Evolutionary conservation across 1,139 yeast species (phyloP), one percentile per base, ranked within the genome.

Genomic region (Saccharomyces pastorianus): DNA sequence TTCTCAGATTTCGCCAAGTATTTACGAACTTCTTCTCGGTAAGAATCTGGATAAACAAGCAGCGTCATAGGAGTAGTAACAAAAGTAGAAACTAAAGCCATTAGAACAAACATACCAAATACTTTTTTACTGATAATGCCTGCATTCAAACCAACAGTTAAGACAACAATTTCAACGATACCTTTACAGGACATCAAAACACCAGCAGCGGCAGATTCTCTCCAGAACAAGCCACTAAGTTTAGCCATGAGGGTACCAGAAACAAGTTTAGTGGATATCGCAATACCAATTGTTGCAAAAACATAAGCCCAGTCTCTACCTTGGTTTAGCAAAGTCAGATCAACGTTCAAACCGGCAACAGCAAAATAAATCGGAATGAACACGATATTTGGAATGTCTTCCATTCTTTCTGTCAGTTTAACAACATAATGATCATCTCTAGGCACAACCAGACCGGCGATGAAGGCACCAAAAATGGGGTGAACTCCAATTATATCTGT

Each of bases 181-280:
- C 95, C 95, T 68, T 87, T 87, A 76, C 95, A 87, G 9, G 91
- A 85, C 93, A 87, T 86, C 61, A 87, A 76, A n/a, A 85, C 79
- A 53, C 95, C 95, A 38, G 85, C 91, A 1, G 90, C 77, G 38
- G 83, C 68, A 1, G 89, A 80, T 66, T 86, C 93, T 63, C 89
- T 78, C 85, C 86, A 83, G 51, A 76, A 74, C 51, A 86, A 71
- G 2, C 85, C 86, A 65, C 78, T 78, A 44, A 81, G 60, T 60
- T 76, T 81, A 1, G 90, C 85, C 46, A 85, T 84, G 8, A 83
- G 57, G 47, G 81, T 72, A 1, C 93, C 93, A 14, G 93, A 90
- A 44, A 73, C 60, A 7, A 85, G 70, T 64, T 87, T 87, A 13
- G 88, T 85, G 17, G 79, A 61, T 72, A 86, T 76, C 1, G 95